Conservation (phyloP, 2,329 filamentous ascomycete genomes). For the Fusarium xyrophilum region DNA sequence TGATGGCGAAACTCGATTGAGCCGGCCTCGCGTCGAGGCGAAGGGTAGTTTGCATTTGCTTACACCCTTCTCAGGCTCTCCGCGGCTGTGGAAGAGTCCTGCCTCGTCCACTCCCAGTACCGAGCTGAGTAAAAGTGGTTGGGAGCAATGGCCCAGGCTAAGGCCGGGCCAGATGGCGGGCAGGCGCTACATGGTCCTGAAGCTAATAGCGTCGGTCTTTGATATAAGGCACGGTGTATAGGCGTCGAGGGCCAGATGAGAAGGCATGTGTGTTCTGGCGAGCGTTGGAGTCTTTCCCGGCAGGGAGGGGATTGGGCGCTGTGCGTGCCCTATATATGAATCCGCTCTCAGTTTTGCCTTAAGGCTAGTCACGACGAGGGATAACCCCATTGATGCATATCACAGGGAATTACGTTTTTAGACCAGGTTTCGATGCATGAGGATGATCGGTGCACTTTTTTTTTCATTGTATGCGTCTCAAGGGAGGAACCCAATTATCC, state of each 20-base stretch:
- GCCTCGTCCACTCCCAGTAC: slow-evolving; percentile 42
- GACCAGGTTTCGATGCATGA: slow-evolving; percentile 60
- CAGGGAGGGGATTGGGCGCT: slow-evolving; percentile 41
- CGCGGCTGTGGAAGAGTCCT: slow-evolving; percentile 43
- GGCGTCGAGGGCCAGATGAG: slow-evolving; percentile 35
- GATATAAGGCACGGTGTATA: slow-evolving; percentile 33
- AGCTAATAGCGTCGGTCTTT: slow-evolving; percentile 40
- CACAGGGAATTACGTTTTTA: slow-evolving; percentile 51
- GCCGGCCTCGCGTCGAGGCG: slow-evolving; percentile 38
- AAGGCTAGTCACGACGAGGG: slow-evolving; percentile 38
- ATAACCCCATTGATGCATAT: slow-evolving; percentile 48
- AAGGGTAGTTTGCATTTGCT: slow-evolving; percentile 47
- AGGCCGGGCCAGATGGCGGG: slow-evolving; percentile 41
- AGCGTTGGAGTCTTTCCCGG: slow-evolving; percentile 44
- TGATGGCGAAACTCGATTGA: slow-evolving; percentile 98
- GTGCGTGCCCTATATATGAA: slow-evolving; percentile 41
- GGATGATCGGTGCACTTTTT: slow-evolving; percentile 49
- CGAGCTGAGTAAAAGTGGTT: slow-evolving; percentile 41
- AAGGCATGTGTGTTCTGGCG: slow-evolving; percentile 42
- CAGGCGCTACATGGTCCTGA: slow-evolving; percentile 43
- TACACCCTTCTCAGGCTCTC: slow-evolving; percentile 41
- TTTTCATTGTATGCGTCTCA: slow-evolving; percentile 51
- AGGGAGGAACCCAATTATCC: slow-evolving; percentile 38
- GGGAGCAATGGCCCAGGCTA: slow-evolving; percentile 42
- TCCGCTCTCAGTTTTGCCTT: slow-evolving; percentile 40